Conservation (phyloP, 2,329 filamentous ascomycete species). For the Metarhizium brunneum region DNA sequence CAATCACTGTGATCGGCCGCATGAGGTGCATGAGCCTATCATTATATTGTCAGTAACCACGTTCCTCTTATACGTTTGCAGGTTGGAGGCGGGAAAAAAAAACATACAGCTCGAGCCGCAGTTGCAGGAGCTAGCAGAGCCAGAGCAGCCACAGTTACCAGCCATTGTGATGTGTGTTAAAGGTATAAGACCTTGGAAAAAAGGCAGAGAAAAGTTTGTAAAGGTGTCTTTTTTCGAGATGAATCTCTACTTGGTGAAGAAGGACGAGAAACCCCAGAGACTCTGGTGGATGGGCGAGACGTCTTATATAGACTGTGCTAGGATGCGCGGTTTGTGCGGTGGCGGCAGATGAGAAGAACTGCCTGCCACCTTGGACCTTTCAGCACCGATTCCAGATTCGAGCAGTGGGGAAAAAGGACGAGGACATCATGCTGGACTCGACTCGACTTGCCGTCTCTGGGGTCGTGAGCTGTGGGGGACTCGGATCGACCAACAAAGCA, state of each 20-base stretch:
- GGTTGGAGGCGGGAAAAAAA: neutral
- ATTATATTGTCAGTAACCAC: neutral
- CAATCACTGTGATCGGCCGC: constrained; percentile 9
- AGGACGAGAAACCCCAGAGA: neutral
- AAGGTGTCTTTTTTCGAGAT: constrained; percentile 2
- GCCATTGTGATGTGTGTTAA: constrained; percentile 20
- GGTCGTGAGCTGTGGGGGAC: too few species aligned
- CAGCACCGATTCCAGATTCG: too few species aligned
- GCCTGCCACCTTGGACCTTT: too few species aligned
- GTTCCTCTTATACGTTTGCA: constrained; percentile 6
- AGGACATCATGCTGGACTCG: too few species aligned
- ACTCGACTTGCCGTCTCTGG: neutral
- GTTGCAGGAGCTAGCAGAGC: constrained; percentile 23
- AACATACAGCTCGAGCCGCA: constrained; percentile 27
- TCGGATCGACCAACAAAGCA: too few species aligned
- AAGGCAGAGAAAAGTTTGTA: neutral
- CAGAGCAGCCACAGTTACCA: constrained; percentile 28
- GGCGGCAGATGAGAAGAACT: neutral
- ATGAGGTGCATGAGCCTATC: constrained; percentile 24
- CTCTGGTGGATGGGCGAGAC: constrained; percentile 8
- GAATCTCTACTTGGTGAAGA: constrained; percentile 9
- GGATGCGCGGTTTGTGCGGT: constrained; percentile 6
- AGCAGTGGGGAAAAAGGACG: too few species aligned
- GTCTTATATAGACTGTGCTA: constrained; percentile 17
- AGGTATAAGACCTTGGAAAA: constrained; percentile 7